Evolutionary conservation across 2,329 filamentous ascomycete species (phyloP).

Genomic region (Dothideomycetes sp.): DNA sequence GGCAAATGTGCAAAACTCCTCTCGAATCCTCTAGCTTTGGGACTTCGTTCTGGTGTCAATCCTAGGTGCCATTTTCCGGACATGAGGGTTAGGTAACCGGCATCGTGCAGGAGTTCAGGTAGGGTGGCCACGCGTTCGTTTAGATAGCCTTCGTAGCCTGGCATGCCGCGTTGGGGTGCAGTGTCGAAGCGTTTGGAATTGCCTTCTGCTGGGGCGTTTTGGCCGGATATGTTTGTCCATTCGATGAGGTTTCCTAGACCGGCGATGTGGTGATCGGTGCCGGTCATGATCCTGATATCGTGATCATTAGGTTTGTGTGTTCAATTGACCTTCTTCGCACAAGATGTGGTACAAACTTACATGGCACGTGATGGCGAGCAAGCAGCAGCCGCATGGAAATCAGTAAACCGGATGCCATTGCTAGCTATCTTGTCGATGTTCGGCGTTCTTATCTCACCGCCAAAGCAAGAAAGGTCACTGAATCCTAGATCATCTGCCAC

Average conservation of each 20-base stretch:
- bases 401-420: constrained; percentile 49
- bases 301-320: too few relatives aligned
- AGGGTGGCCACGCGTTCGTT: constrained; percentile 51
- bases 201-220: constrained; percentile 44
- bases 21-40: constrained; percentile 50
- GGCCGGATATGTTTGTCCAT: constrained; percentile 47
- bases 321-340: too few relatives aligned
- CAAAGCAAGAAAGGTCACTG: constrained; percentile 50
- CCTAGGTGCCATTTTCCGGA: constrained; percentile 57
- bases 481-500: constrained; percentile 54
- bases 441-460: constrained; percentile 52
- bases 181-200: constrained; percentile 37
- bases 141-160: constrained; percentile 56
- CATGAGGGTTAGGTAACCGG: constrained; percentile 52
- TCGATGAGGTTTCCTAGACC: constrained; percentile 52
- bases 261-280: constrained; percentile 52
- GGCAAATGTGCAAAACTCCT: constrained; percentile 52
- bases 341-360: constrained; percentile 27
- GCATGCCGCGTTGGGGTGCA: constrained; percentile 47
- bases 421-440: constrained; percentile 44
- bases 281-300: constrained; percentile 44
- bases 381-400: constrained; percentile 56
- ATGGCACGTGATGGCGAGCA: constrained; percentile 58
- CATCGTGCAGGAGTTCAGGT: constrained; percentile 50
- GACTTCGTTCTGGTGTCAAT: constrained; percentile 47